Evolutionary conservation across 2,329 filamentous ascomycete species (phyloP), one percentile per base, ranked within the genome.

Genomic region (Aspergillus sojae): DNA sequence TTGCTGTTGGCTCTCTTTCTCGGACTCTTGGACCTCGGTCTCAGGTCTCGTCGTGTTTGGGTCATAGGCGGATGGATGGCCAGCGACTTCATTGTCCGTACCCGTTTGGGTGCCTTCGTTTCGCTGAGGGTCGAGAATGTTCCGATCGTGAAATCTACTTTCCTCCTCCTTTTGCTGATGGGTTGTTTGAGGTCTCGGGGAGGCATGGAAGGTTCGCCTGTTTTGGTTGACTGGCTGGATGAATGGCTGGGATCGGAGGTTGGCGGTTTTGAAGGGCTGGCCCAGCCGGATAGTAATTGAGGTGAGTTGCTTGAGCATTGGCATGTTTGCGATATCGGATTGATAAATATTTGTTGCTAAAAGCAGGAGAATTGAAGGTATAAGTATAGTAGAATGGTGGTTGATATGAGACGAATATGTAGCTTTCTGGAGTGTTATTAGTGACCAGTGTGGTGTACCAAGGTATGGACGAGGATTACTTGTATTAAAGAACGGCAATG

Each of bases 51-150:
- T 94, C 74, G 86, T 86, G 61, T 82, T 78, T 0, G 88, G 87
- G 73, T 92, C 84, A 77, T 91, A 96, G 1, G 93, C 89, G 0
- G 88, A 84, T 48, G 88, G 82, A 62, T 85, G 80, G 34, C 83
- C 80, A 0, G 84, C 82, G 0, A 88, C 84, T 14, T 86, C 83
- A 53, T 88, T 80, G 68, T 88, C 91, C 0, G 86, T 86, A 4
- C 87, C 90, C 57, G 87, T 88, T 73, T 89, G 87, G 62, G 87
- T 86, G 77, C 89, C 87, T 74, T 96, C 91, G 60, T 84, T 87
- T 2, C 85, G 78, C 39, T 86, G 82, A 0, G 90, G 88, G 63
- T 90, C 86, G 39, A 96, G 83, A 3, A 83, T 83, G 66, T 89
- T 84, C 58, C 87, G 85, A 72, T 89, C 84, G 12, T 68, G 59